Conservation (phyloP, 257 asterid species). For the Nicotiana benthamiana region DNA sequence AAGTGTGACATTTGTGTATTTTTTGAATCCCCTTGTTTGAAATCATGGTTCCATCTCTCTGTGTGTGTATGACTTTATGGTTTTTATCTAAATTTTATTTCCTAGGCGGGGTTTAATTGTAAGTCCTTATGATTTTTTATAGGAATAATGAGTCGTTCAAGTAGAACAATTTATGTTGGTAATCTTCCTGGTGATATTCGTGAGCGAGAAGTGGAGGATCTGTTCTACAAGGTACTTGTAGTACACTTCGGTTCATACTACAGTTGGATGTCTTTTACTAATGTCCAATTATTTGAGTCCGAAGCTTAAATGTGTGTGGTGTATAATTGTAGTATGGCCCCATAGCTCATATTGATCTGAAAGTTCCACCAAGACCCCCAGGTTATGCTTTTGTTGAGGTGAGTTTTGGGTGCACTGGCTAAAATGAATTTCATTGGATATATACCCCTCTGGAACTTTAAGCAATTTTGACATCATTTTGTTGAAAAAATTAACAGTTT, state of each 20-base stretch:
- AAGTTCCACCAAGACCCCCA: slow-evolving; percentile 95
- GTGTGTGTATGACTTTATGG: not conserved
- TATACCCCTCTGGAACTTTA: not conserved
- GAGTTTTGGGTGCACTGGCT: slow-evolving; percentile 10
- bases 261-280: not conserved
- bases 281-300: not conserved
- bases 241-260: not conserved
- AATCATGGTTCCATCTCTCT: not conserved
- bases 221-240: slow-evolving; percentile 71
- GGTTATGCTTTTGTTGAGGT: slow-evolving; percentile 99
- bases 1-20: not conserved
- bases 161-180: slow-evolving; percentile 93
- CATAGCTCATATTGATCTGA: slow-evolving; percentile 83
- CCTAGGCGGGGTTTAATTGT: not conserved
- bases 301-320: not conserved
- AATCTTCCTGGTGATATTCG: slow-evolving; percentile 98
- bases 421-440: not conserved
- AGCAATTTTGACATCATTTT: not conserved
- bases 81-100: not conserved
- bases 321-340: slow-evolving; percentile 69
- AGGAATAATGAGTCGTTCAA: slow-evolving; percentile 86
- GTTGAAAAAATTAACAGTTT: slow-evolving; percentile 40
- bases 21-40: not conserved
- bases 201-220: slow-evolving; percentile 92
- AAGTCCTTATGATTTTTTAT: not conserved